Evolutionary conservation across 164 flowering plant genomes (phyloP).

Genomic region (Taxillus chinensis): DNA sequence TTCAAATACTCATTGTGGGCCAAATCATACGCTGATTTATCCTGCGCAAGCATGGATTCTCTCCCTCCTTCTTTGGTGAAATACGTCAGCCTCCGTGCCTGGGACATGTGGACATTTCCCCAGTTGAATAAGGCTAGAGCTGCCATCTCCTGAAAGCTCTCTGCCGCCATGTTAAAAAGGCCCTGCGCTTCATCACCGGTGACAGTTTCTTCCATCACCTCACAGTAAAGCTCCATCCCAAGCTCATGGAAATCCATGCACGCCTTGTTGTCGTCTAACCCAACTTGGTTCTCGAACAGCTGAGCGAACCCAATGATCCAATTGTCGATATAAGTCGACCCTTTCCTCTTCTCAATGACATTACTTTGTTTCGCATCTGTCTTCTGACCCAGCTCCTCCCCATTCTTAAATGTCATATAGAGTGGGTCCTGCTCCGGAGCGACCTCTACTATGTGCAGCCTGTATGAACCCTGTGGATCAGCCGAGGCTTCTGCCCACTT

Average conservation of each 20-base stretch:
- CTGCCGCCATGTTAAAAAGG: slow-evolving; percentile 55
- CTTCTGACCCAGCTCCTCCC: slow-evolving; percentile 7
- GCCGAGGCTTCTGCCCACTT: slow-evolving; percentile 66
- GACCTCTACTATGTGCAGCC: slow-evolving; percentile 58
- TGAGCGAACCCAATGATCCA: slow-evolving; percentile 80
- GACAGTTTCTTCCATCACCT: slow-evolving; percentile 74
- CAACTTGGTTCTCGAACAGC: slow-evolving; percentile 70
- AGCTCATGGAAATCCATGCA: slow-evolving; percentile 70
- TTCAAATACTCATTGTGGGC: slow-evolving; percentile 42
- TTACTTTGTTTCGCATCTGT: slow-evolving; percentile 3
- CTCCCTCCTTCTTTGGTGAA: slow-evolving; percentile 39
- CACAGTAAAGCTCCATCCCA: slow-evolving; percentile 71
- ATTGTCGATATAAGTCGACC: slow-evolving; percentile 39
- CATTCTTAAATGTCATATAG: slow-evolving; percentile 18
- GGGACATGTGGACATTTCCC: slow-evolving; percentile 88
- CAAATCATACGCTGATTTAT: slow-evolving; percentile 58
- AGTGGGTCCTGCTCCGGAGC: slow-evolving; percentile 60
- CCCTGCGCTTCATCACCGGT: slow-evolving; percentile 73
- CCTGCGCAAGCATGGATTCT: slow-evolving; percentile 33
- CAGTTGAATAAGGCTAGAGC: slow-evolving; percentile 82
- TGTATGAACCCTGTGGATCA: slow-evolving; percentile 38
- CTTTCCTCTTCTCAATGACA: slow-evolving; percentile 23
- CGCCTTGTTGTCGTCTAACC: slow-evolving; percentile 46
- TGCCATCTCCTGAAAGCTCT: slow-evolving; percentile 77
- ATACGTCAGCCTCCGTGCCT: slow-evolving; percentile 54